phyloP scores from a whole-genome alignment of 805 yeast species.

The Cyberlindnera mrakii region DNA sequence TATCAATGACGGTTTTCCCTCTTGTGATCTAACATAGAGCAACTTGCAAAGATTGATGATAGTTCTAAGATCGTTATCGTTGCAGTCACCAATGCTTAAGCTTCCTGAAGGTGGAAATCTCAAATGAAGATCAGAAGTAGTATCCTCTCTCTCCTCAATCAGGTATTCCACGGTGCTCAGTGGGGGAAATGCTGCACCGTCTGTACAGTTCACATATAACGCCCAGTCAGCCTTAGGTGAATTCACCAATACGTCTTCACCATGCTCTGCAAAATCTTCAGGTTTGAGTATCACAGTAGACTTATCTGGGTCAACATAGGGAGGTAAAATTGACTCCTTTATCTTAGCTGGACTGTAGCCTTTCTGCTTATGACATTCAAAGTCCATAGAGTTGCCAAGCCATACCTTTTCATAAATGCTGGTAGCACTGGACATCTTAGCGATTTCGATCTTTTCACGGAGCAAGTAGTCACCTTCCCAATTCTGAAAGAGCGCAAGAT shows the following conservation, averaged over 20 bases:
- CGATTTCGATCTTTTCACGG: conserved; percentile 77
- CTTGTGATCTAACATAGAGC: conserved; percentile 38
- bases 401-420: conserved; percentile 51
- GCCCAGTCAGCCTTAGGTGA: conserved; percentile 52
- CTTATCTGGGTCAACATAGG: conserved; percentile 45
- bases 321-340: conserved; percentile 21
- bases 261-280: conserved; percentile 21
- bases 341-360: conserved; percentile 5
- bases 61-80: conserved; percentile 53
- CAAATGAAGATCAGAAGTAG: conserved; percentile 26
- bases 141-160: conserved; percentile 10
- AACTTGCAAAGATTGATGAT: conserved; percentile 67
- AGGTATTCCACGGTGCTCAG: conserved; percentile 29
- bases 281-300: conserved; percentile 40
- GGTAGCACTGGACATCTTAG: conserved; percentile 79
- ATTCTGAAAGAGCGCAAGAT: conserved; percentile 38
- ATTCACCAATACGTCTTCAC: conserved; percentile 31
- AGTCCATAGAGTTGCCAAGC: conserved; percentile 81
- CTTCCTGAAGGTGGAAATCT: conserved; percentile 85
- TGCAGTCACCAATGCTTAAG: conserved; percentile 65
- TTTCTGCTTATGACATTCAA: conserved; percentile 31
- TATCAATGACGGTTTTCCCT: conserved; percentile 39
- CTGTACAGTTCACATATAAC: conserved; percentile 52
- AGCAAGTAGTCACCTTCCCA: conserved; percentile 67
- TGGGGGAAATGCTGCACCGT: conserved; percentile 50